Percentiles rank a stretch among this genome's conserved stretches.
Evolutionary conservation across 148 eudicot genomes (phyloP).

Genomic region (Selenicereus undatus): DNA sequence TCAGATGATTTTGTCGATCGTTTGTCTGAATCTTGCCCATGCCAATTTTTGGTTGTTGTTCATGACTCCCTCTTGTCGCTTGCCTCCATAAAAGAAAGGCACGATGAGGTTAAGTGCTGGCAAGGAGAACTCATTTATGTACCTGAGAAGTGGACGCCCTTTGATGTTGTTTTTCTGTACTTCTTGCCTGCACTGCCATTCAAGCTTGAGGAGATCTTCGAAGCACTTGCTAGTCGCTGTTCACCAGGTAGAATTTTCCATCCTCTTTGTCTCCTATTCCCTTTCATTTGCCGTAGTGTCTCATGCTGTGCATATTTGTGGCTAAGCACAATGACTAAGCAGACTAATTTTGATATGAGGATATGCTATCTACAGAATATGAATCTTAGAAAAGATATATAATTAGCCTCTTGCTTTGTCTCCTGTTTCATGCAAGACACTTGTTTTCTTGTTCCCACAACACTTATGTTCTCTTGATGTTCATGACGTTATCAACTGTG

Average conservation of each 20-base stretch:
- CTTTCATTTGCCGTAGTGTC: neutral
- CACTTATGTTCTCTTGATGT: neutral
- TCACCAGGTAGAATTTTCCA: conserved; percentile 52
- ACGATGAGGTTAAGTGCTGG: conserved; percentile 86
- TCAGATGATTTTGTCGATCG: conserved; percentile 80
- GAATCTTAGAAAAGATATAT: neutral
- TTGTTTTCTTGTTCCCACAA: neutral
- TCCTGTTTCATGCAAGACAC: neutral
- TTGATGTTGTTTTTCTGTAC: conserved; percentile 81
- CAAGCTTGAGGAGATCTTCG: conserved; percentile 60
- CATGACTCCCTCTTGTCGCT: conserved; percentile 73
- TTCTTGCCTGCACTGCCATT: conserved; percentile 79
- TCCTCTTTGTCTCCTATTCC: neutral
- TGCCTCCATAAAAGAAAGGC: conserved; percentile 73
- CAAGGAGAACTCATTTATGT: conserved; percentile 71
- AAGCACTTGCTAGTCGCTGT: conserved; percentile 57
- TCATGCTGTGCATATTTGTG: neutral
- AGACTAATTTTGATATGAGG: neutral
- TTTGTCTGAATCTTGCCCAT: conserved; percentile 45
- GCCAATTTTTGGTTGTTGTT: conserved; percentile 60
- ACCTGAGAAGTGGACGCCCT: conserved; percentile 81
- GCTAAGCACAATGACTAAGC: neutral
- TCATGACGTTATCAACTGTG: conserved; percentile 1
- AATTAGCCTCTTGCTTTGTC: neutral
- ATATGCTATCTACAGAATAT: neutral